Evolutionary conservation across 2,329 filamentous ascomycete species (phyloP), one percentile per base, ranked within the genome.

Genomic region (Sporothrix phasma): DNA sequence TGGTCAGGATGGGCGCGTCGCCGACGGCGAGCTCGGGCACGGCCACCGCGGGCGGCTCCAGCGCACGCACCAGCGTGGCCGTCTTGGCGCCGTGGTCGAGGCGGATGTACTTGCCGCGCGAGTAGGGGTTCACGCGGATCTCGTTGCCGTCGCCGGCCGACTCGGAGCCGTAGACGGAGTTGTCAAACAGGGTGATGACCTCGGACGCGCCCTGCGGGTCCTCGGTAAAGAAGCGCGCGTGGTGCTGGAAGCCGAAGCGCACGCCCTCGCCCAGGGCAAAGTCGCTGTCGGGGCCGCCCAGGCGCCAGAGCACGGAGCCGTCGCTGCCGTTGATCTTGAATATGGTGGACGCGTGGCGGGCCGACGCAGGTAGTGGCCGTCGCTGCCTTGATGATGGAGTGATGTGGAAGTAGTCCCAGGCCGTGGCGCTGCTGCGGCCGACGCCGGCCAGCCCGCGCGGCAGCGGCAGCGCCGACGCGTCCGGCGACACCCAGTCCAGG

Each of bases 401-500:
- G 71, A 81, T 76, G 69, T 81, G 79, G 68, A 80, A 81, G 68
- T 77, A 81, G 69, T 82, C 80, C 73, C 78, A 82, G 0, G 73
- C 72, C 24, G 70, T 69, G 17, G 68, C 68, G 46, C 66, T 67
- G 66, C 69, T 70, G 66, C 68, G 69, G 41, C 71, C 71, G 5
- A 67, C 66, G 11, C 70, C 70, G 15, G 70, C 70, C 24, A 80
- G 77, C 29, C 79, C 79, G 0, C 77, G 76, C 66, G 78, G 77
- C 34, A 81, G 72, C 13, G 77, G 75, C 11, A 81, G 72, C 5
- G 41, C 60, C 0, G 60, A 47, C 24, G 58, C 77, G 46, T 77
- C 75, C 1, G 80, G 81, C 49, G 77, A 74, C n/a, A 84, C 75
- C 70, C 85, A 80, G 64, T 84, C 81, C 10, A 85, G 72, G 67